phyloP scores from a whole-genome alignment of 345 rosid species.

The Populus euphratica region DNA sequence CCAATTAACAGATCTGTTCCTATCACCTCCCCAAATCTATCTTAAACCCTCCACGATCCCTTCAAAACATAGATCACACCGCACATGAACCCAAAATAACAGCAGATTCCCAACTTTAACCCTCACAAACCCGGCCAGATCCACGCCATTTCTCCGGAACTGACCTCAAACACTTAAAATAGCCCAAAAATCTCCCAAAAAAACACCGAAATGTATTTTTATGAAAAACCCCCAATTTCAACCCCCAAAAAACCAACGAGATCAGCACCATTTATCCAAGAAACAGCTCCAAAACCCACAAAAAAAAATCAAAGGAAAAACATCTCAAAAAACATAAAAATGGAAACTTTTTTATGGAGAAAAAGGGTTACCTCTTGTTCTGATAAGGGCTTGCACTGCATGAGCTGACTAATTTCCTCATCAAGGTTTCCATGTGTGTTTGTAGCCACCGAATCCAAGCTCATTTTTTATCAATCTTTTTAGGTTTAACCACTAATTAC shows the following conservation, averaged over 20 bases:
- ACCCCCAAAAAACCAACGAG: background rate
- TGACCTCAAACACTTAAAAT: background rate
- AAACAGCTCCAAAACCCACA: background rate
- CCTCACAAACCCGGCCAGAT: background rate
- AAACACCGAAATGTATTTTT: background rate
- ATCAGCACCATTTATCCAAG: background rate
- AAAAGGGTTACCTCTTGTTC: slow-evolving; percentile 39
- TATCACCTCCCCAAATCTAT: background rate
- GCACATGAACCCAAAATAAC: background rate
- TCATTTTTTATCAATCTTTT: slow-evolving; percentile 26
- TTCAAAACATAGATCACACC: background rate
- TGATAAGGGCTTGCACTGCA: slow-evolving; percentile 63
- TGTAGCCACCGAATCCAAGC: slow-evolving; percentile 41
- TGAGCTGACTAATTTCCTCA: slow-evolving; percentile 54
- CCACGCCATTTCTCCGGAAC: background rate
- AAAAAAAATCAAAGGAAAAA: background rate
- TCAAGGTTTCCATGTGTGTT: slow-evolving; percentile 48
- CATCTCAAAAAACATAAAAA: background rate
- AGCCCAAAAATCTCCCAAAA: background rate
- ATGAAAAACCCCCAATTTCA: background rate
- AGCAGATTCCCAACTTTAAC: background rate
- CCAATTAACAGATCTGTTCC: slow-evolving; percentile 27
- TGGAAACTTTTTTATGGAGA: background rate
- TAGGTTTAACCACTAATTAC: background rate
- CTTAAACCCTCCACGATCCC: background rate